phyloP scores from a whole-genome alignment of 805 yeast species.

The Wickerhamiella siamensis region DNA sequence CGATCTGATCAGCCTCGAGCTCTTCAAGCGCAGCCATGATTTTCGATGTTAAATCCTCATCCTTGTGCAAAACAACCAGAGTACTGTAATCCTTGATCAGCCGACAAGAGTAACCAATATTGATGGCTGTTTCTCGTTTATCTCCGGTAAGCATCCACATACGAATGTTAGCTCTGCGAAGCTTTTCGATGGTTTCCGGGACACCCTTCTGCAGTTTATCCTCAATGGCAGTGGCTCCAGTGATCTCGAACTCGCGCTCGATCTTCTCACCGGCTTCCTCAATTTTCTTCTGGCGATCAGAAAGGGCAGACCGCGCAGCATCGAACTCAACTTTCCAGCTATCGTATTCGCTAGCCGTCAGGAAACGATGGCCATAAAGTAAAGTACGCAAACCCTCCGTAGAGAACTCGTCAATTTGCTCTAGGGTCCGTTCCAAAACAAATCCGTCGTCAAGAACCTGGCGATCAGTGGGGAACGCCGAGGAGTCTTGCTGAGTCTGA shows the following conservation, averaged over 20 bases:
- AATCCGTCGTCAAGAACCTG: constrained; percentile 45
- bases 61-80: constrained; percentile 49
- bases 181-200: constrained; percentile 81
- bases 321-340: constrained; percentile 55
- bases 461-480: not conserved
- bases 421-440: constrained; percentile 67
- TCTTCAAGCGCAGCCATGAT: constrained; percentile 68
- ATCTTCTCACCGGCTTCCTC: constrained; percentile 59
- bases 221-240: constrained; percentile 95
- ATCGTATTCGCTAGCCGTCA: constrained; percentile 43
- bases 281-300: constrained; percentile 48
- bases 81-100: constrained; percentile 87
- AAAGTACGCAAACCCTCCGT: constrained; percentile 90
- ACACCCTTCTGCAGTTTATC: constrained; percentile 97
- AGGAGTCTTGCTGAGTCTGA: not conserved
- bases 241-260: constrained; percentile 51
- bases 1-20: constrained; percentile 57
- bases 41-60: constrained; percentile 40
- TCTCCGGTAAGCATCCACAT: constrained; percentile 99
- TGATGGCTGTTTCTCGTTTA: constrained; percentile 94
- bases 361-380: constrained; percentile 65
- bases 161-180: constrained; percentile 83
- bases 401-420: constrained; percentile 86
- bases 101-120: constrained; percentile 89
- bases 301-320: constrained; percentile 63